Evolutionary conservation across 495 filamentous ascomycete species (phyloP).

Genomic region (Talaromyces trachyspermus): DNA sequence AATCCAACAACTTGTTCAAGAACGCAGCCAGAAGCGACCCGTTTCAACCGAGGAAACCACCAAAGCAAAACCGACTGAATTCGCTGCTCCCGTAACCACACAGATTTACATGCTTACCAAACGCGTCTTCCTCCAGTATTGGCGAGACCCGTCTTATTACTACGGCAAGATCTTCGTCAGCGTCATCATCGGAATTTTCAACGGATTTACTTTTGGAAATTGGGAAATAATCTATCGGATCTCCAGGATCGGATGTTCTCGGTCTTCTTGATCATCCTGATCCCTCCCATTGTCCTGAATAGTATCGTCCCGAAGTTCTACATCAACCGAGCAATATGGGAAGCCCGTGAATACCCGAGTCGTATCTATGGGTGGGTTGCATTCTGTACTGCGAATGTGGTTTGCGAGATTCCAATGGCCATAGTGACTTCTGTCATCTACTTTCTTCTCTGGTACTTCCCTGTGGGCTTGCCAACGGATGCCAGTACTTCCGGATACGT

Average conservation of each 20-base stretch:
- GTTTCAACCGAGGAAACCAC: conserved; percentile 20
- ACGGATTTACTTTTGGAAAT: conserved; percentile 84
- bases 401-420: conserved; percentile 69
- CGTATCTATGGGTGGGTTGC: conserved; percentile 80
- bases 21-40: conserved; percentile 44
- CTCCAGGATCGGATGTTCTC: conserved; percentile 82
- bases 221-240: conserved; percentile 57
- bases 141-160: conserved; percentile 64
- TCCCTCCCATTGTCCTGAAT: conserved; percentile 68
- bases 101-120: conserved; percentile 57
- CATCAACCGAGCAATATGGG: conserved; percentile 66
- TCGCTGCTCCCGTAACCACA: conserved; percentile 52
- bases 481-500: conserved; percentile 65
- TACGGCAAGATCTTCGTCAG: conserved; percentile 67
- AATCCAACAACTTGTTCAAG: conserved; percentile 51
- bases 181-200: conserved; percentile 63
- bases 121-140: conserved; percentile 62
- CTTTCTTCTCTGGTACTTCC: conserved; percentile 73
- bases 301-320: conserved; percentile 81
- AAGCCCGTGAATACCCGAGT: conserved; percentile 66
- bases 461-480: conserved; percentile 61
- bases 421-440: conserved; percentile 60
- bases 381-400: conserved; percentile 67
- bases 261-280: conserved; percentile 63
- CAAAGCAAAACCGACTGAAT: conserved; percentile 46